Evolutionary conservation across 495 filamentous ascomycete genomes (phyloP), one percentile per base, ranked within the genome.

Genomic region (Penicillium riverlandense): DNA sequence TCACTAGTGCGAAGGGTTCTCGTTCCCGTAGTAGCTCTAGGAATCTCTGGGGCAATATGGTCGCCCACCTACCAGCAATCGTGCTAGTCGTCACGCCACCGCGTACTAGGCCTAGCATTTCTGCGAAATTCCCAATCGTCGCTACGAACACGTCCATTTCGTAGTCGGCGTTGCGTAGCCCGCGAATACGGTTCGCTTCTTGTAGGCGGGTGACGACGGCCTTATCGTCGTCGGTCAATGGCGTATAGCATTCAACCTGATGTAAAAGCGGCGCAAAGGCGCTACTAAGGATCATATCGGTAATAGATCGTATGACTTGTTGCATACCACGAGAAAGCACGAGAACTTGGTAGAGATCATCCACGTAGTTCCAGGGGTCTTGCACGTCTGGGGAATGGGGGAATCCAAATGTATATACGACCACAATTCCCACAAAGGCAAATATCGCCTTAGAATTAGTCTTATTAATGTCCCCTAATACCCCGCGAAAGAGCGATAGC

Each of bases 1-100:
- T 60, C 6, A 73, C 61, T 15, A 78, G 51, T 2, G 83, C 75
- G 30, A 82, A 63, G 0, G 82, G 79, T 11, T 74, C 67, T 10
- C 60, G 67, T 44, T 75, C 58, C 4, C 69, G 69, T 0, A 80
- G 65, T 29, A 76, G 61, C 7, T 69, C 64, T 39, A 80, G 54
- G 50, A 78, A 84, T 7, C 64, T 51, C 1, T 62, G 45, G 2
- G 70, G 69, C 11, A 80, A 47, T 35, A 69, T 72, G 22, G 80
- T 71, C 5, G 66, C 72, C 74, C 70, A 80, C 11, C 57, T 45
- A 9, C 54, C 59, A 8, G 58, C 59, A 33, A 63, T 44, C 2
- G 54, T 52, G 13, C 47, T 57, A 11, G 59, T 53, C 2, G 47
- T 61, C 32, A 63, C 44, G 9, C 63, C 66, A 11, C 42, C 48